phyloP scores from a whole-genome alignment of 495 filamentous ascomycete species.

The Friedmanniomyces simplex region DNA sequence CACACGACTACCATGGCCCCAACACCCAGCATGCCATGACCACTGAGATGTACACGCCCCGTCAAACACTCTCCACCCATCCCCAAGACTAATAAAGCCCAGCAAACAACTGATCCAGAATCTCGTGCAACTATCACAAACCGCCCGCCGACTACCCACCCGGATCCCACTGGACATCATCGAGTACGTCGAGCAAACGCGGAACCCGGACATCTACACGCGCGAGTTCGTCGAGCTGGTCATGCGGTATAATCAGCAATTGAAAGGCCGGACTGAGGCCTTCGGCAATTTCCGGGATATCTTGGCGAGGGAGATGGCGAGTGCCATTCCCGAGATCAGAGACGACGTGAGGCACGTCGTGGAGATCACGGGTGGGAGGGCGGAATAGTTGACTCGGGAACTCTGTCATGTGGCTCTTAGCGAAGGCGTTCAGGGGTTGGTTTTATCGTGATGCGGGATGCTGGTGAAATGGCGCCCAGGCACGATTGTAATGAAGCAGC shows the following conservation, averaged over 20 bases:
- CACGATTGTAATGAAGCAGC: too few relatives aligned
- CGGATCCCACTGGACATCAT: conserved; percentile 79
- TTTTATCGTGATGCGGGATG: too few relatives aligned
- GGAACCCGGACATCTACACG: conserved; percentile 98
- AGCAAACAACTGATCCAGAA: conserved; percentile 30
- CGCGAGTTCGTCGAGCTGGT: conserved; percentile 92
- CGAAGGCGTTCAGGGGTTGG: too few relatives aligned
- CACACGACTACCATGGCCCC: conserved; percentile 59
- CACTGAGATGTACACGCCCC: conserved; percentile 46
- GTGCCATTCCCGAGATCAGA: conserved; percentile 64
- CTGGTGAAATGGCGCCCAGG: too few relatives aligned
- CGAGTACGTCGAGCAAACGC: conserved; percentile 81
- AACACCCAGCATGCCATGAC: conserved; percentile 52
- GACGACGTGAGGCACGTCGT: conserved; percentile 60
- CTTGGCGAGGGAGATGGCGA: conserved; percentile 67
- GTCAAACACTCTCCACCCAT: conserved; percentile 6
- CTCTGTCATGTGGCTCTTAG: too few relatives aligned
- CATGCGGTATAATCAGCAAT: conserved; percentile 68
- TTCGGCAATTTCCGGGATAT: conserved; percentile 73
- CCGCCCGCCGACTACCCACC: conserved; percentile 38
- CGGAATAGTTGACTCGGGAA: not conserved
- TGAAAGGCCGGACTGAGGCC: conserved; percentile 74
- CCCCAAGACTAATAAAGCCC: conserved; percentile 35
- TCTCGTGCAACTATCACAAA: conserved; percentile 35
- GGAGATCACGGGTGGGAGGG: conserved; percentile 34